Conservation (phyloP, 2,329 filamentous ascomycete species). For the Penicillium sp. region DNA sequence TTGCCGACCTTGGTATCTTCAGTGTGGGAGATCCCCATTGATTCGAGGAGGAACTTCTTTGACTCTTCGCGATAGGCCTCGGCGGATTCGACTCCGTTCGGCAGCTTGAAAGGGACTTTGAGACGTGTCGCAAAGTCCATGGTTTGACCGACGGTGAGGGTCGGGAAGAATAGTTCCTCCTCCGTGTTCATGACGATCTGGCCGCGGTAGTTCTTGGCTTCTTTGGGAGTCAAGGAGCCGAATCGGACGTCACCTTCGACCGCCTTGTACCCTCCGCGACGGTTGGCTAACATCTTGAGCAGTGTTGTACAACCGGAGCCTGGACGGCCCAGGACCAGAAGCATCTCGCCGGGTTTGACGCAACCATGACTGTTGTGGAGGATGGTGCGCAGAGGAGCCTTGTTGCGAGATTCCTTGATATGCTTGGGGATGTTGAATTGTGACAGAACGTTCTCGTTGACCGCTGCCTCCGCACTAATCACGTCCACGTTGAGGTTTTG, state of each 20-base stretch:
- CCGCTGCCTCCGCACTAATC: constrained; percentile 57
- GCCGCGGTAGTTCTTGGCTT: constrained; percentile 50
- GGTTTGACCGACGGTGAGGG: constrained; percentile 50
- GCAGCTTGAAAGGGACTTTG: constrained; percentile 66
- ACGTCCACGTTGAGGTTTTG: constrained; percentile 61
- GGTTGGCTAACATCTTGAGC: constrained; percentile 65
- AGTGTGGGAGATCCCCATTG: constrained; percentile 60
- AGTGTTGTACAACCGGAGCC: constrained; percentile 68
- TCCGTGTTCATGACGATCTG: constrained; percentile 58
- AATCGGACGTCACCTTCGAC: constrained; percentile 59
- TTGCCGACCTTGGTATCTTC: constrained; percentile 65
- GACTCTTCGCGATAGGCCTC: constrained; percentile 31
- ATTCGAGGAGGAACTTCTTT: constrained; percentile 42
- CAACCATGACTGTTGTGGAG: constrained; percentile 56
- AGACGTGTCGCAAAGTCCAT: constrained; percentile 62
- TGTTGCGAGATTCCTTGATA: constrained; percentile 51
- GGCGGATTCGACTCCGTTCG: constrained; percentile 61
- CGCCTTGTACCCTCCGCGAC: constrained; percentile 56
- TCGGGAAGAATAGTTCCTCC: constrained; percentile 52
- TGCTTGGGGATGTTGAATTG: constrained; percentile 55
- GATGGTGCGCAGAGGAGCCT: constrained; percentile 61
- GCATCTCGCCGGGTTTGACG: constrained; percentile 70
- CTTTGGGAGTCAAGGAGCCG: constrained; percentile 44
- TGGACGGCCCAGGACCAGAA: constrained; percentile 65
- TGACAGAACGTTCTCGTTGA: constrained; percentile 62